phyloP scores from a whole-genome alignment of 2,329 filamentous ascomycete genomes.

The Blastomyces emzantsi region DNA sequence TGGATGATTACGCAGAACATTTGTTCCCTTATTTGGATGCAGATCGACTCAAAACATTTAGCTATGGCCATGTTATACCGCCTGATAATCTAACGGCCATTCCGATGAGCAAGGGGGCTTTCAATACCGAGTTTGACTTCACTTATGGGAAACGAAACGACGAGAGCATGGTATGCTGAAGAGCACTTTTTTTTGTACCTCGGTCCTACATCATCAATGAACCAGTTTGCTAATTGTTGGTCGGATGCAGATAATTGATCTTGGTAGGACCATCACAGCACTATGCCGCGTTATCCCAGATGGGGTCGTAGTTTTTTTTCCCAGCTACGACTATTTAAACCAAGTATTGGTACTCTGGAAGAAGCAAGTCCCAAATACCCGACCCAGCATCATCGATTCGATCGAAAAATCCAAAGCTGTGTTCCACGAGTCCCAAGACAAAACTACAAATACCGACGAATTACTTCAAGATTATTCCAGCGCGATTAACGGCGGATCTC shows the following conservation, averaged over 20 bases:
- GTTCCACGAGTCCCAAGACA: slow-evolving; percentile 46
- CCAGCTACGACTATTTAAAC: slow-evolving; percentile 84
- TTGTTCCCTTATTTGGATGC: slow-evolving; percentile 66
- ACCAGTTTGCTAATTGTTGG: slow-evolving; percentile 7
- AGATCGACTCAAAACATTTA: slow-evolving; percentile 64
- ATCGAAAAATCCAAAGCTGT: slow-evolving; percentile 35
- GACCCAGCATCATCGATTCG: slow-evolving; percentile 23
- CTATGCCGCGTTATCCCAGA: slow-evolving; percentile 69
- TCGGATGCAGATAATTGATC: slow-evolving; percentile 49
- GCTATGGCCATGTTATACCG: slow-evolving; percentile 92
- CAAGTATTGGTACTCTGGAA: slow-evolving; percentile 60
- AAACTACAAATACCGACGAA: slow-evolving; percentile 48
- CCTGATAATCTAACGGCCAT: slow-evolving; percentile 69
- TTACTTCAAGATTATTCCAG: slow-evolving; percentile 64
- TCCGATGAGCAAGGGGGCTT: slow-evolving; percentile 49
- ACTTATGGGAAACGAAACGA: slow-evolving; percentile 70
- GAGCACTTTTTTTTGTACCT: neutral
- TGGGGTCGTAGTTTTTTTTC: slow-evolving; percentile 90
- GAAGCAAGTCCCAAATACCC: slow-evolving; percentile 25
- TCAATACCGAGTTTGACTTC: slow-evolving; percentile 63
- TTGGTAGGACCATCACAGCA: slow-evolving; percentile 64
- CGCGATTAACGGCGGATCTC: slow-evolving; percentile 53
- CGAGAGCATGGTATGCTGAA: slow-evolving; percentile 47
- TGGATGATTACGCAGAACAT: slow-evolving; percentile 79
- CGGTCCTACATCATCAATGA: neutral